Evolutionary conservation across 495 filamentous ascomycete genomes (phyloP).

Genomic region (Aspergillus carlsbadensis): DNA sequence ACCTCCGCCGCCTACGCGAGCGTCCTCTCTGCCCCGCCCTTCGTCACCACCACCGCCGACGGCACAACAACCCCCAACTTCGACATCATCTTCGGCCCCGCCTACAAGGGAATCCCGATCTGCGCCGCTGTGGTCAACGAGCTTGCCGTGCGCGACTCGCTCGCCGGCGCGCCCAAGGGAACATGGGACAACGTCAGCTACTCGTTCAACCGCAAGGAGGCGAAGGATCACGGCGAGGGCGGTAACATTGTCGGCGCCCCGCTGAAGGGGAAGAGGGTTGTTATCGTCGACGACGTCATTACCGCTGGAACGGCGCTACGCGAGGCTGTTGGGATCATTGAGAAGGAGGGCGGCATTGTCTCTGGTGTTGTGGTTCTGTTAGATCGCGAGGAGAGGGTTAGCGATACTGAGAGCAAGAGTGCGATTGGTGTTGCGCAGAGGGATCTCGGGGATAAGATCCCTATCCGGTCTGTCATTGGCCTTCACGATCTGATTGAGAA

Average conservation of each 20-base stretch:
- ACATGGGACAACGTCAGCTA: constrained; percentile 61
- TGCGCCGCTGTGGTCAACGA: constrained; percentile 70
- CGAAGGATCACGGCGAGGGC: constrained; percentile 91
- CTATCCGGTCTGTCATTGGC: constrained; percentile 47
- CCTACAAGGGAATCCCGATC: constrained; percentile 94
- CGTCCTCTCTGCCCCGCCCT: constrained; percentile 55
- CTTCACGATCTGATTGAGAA: constrained; percentile 78
- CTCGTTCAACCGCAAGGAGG: constrained; percentile 92
- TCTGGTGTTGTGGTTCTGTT: constrained; percentile 84
- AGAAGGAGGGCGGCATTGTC: constrained; percentile 74
- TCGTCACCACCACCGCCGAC: constrained; percentile 31
- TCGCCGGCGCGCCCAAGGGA: constrained; percentile 27
- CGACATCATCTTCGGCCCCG: constrained; percentile 63
- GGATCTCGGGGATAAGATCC: constrained; percentile 52
- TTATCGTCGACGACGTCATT: constrained; percentile 95
- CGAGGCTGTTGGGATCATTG: constrained; percentile 82
- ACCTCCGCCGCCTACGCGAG: constrained; percentile 78
- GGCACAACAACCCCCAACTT: constrained; percentile 30
- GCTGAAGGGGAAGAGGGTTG: constrained; percentile 76
- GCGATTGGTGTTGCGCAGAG: constrained; percentile 79
- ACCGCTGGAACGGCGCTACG: constrained; percentile 92
- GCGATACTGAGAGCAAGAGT: constrained; percentile 53
- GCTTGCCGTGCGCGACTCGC: constrained; percentile 60
- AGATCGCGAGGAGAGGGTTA: constrained; percentile 83
- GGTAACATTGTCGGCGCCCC: constrained; percentile 86